Evolutionary conservation across 2,329 filamentous ascomycete species (phyloP), one percentile per base, ranked within the genome.

Genomic region (Alternaria conjuncta): DNA sequence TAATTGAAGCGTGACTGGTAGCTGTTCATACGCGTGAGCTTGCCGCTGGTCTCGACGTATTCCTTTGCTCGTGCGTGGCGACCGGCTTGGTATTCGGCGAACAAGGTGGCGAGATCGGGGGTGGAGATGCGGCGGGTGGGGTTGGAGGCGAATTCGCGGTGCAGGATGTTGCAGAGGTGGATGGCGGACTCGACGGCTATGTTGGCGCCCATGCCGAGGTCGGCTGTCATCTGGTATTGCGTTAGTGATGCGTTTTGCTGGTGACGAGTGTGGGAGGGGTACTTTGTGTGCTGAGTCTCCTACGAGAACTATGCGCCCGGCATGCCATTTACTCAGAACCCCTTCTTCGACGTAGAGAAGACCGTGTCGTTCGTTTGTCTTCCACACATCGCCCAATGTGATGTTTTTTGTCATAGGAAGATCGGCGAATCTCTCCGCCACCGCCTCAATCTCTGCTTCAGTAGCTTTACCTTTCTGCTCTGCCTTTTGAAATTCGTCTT

Each of bases 221-320:
- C 63, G 47, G 71, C 58, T 45, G 66, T 71, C 66, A 73, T 71
- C 65, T 71, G 20, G 3, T n/a, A 1, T n/a, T 11, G 13, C 3
- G 12, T 56, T n/a, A 51, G 46, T 7, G n/a, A 5, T 23, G 6
- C 6, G 12, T 21, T 25, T 23, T 62, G 8, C 8, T 30, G 28
- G 7, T 13, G 23, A 49, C 18, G n/a, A 6, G 26, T 41, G 5
- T 3, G 47, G 4, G 28, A 12, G 7, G 13, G 3, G 21, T 58
- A 67, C 80, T 75, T 84, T 84, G 63, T 84, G 82, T 7, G 77
- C 80, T 1, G 82, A 74, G 64, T 84, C 82, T 0, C 82, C 82
- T 6, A 84, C 75, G 1, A 77, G 70, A 2, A 83, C 72, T 4
- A 82, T 77, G 10, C 82, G 70, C 11, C 76, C 73, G 45, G 76